A percentile compares a stretch with the other conserved stretches of the same genome.
Evolutionary conservation across 192 early-diverging fungal genomes (phyloP).

Genomic region (Martensiomyces pterosporus): DNA sequence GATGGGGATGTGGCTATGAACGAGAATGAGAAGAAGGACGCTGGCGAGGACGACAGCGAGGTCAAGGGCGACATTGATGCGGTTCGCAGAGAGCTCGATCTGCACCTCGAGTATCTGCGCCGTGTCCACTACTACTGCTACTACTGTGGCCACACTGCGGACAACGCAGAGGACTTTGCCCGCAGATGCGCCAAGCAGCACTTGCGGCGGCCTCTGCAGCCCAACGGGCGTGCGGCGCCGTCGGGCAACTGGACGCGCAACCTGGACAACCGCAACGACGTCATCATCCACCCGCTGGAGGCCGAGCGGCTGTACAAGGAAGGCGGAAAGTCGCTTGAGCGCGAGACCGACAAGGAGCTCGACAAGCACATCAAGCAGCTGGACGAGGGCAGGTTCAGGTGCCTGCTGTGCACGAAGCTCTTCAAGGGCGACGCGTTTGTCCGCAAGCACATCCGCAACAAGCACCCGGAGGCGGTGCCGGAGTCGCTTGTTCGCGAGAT

Average conservation of each 20-base stretch:
- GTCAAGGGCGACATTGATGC: conserved; percentile 13
- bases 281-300: conserved; percentile 51
- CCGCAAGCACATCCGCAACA: conserved; percentile 86
- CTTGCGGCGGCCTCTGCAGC: conserved; percentile 41
- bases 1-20: conserved; percentile 5
- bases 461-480: conserved; percentile 70
- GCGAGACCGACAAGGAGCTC: conserved; percentile 43
- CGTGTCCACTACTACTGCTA: conserved; percentile 93
- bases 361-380: conserved; percentile 45
- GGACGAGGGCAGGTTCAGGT: conserved; percentile 83
- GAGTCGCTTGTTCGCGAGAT: conserved; percentile 62
- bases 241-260: conserved; percentile 45
- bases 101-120: conserved; percentile 81
- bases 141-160: conserved; percentile 84
- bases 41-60: conserved; percentile 6
- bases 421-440: conserved; percentile 94
- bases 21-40: neutral
- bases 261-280: conserved; percentile 52
- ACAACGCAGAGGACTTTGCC: conserved; percentile 77
- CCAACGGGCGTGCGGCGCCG: conserved; percentile 27
- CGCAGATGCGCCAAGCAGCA: conserved; percentile 69
- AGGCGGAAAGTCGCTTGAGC: conserved; percentile 51
- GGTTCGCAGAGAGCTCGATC: conserved; percentile 58
- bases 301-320: conserved; percentile 46
- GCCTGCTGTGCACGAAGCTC: conserved; percentile 85